These are phyloP conservation scores for Paramecium sonneborni DNA, from an alignment of 73 alveolate species.

Conservation along the genomic window DNA sequence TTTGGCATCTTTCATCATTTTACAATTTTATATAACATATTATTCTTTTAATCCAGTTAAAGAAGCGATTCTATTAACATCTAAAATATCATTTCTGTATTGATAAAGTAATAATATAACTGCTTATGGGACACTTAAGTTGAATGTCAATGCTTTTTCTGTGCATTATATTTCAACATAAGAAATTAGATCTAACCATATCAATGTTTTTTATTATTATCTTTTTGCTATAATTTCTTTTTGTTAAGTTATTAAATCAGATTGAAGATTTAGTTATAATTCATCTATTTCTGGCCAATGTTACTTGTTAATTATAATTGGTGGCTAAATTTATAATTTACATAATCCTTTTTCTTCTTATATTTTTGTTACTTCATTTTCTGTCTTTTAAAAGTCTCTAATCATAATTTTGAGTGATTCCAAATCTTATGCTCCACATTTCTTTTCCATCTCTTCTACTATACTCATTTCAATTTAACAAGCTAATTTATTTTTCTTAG, in stretches of 20 bases:
- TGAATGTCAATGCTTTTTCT: background rate
- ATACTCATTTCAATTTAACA: background rate
- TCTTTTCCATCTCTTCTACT: conserved; percentile 21
- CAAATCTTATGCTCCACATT: conserved; percentile 20
- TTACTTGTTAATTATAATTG: background rate
- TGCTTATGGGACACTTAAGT: conserved; percentile 16
- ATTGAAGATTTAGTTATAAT: background rate
- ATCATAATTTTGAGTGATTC: conserved; percentile 11
- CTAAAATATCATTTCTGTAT: background rate
- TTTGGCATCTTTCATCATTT: background rate
- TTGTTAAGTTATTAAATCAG: background rate
- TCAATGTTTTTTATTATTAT: background rate
- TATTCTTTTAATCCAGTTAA: background rate
- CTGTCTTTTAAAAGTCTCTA: background rate
- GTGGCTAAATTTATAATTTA: background rate
- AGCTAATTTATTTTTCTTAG: background rate
- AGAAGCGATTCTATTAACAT: background rate
- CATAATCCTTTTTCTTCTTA: background rate
- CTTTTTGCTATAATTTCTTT: background rate
- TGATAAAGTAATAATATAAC: background rate
- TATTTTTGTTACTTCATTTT: background rate
- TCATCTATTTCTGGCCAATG: conserved; percentile 34
- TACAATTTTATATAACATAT: background rate
- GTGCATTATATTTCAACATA: background rate
- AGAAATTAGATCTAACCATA: conserved; percentile 3